Evolutionary conservation across 805 yeast genomes (phyloP), one percentile per base, ranked within the genome.

Genomic region (Candida methanosorbosa): DNA sequence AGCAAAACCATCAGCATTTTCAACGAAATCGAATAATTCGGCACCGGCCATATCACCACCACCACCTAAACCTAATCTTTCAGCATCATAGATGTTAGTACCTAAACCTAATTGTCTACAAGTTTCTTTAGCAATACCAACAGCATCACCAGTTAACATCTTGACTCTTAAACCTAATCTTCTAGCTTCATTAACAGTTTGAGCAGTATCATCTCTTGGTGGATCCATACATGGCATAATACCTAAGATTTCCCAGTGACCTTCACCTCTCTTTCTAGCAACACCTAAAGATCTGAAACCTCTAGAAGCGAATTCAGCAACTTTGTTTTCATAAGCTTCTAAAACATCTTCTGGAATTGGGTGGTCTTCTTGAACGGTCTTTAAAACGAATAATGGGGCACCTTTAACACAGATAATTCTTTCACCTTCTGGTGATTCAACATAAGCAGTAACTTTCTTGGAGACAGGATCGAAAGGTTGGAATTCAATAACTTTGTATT

Each of bases 171-270:
- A 76, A 78, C 96, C 96, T 59, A 87, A 77, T 50, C 69, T 58
- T 71, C 82, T 79, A 54, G 96, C 96, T 70, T 87, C 96, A 65
- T 72, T 64, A 61, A 87, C 92, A 61, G 96, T 87, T 59, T 78
- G 78, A 56, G 94, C 95, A 72, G 96, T 87, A 68, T 87, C 96
- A 70, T 87, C 94, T 78, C 96, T 83, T 70, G 96, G 96, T 59
- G 96, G 96, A 70, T 87, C 96, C 88, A 84, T 82, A 72, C 95
- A 86, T 66, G 96, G 96, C 95, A 87, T 86, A 64, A 87, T 88
- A 64, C 96, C 96, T 59, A 87, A 72, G 54, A 87, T 86, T 71
- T 87, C 95, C 95, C 95, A 87, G 78, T 84, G 94, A 56, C 94
- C 94, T 68, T 85, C 95, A 69, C 94, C 95, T 74, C 94, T 80